Evolutionary conservation across 305 asterid species (phyloP), one percentile per base, ranked within the genome.

Genomic region (Salvia sclarea): DNA sequence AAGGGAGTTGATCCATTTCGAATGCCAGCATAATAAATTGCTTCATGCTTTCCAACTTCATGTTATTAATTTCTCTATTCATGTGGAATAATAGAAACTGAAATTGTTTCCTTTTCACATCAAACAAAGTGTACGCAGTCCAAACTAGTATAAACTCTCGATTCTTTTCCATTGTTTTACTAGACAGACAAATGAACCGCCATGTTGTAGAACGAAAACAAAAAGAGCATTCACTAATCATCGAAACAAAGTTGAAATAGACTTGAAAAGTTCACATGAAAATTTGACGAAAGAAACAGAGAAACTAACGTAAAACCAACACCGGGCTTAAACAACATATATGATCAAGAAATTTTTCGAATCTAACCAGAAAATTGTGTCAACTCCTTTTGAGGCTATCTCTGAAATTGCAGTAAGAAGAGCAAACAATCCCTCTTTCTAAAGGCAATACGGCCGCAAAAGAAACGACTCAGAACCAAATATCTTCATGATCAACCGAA

Each of bases 351-450:
- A 4, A 16, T 3, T 11, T 35, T 64, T 33, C 11, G 44, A 49
- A 33, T 12, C 70, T 16, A 48, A 64, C 55, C 48, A 18, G 30
- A 10, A 49, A 33, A 66, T 0, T 4, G 6, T 21, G 38, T 37
- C 45, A 8, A 38, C 38, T 17, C 41, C 58, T 44, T 55, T 10
- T 28, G 33, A 31, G 35, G 37, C 66, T 7, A 31, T 47, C 41
- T 35, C 28, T 9, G 64, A 28, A 37, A 31, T 28, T 45, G 63
- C 44, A 54, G 1, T 17, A 48, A 50, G 43, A 28, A 38, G 41
- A 20, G 47, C 67, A 63, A 75, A 62, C 20, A 21, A 9, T 41
- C 24, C 8, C 69, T 57, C 58, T 31, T 65, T 22, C 49, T 14
- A 12, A 21, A 7, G 37, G 14, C 43, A 20, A 24, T 10, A n/a